phyloP scores from a whole-genome alignment of 1,284 basidiomycete species.

The Leccinum subatratum region DNA sequence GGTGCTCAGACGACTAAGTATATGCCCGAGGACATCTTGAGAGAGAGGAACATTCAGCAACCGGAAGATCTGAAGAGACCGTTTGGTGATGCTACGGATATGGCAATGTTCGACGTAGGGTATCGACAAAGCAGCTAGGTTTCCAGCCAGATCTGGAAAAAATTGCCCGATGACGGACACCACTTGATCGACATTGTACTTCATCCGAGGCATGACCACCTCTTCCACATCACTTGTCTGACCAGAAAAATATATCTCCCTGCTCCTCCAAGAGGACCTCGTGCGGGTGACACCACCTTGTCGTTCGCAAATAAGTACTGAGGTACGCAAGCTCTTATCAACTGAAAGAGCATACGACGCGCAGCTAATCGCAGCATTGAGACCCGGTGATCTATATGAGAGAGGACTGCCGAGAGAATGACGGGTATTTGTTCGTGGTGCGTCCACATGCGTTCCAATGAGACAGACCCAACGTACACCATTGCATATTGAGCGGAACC shows the following conservation, averaged over 20 bases:
- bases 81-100: slow-evolving; percentile 80
- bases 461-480: slow-evolving; percentile 79
- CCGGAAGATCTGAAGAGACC: slow-evolving; percentile 88
- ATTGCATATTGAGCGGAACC: slow-evolving; percentile 85
- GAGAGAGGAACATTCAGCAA: slow-evolving; percentile 74
- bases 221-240: slow-evolving; percentile 60
- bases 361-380: slow-evolving; percentile 68
- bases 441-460: slow-evolving; percentile 77
- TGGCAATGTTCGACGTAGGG: slow-evolving; percentile 86
- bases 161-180: slow-evolving; percentile 69
- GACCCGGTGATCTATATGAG: slow-evolving; percentile 77
- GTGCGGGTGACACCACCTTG: slow-evolving; percentile 43
- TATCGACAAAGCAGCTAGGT: slow-evolving; percentile 80
- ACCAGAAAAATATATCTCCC: slow-evolving; percentile 64
- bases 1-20: slow-evolving; percentile 81
- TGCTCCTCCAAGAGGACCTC: slow-evolving; percentile 58
- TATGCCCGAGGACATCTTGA: slow-evolving; percentile 70
- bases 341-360: slow-evolving; percentile 73
- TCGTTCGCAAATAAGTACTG: slow-evolving; percentile 66
- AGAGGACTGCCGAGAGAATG: slow-evolving; percentile 78
- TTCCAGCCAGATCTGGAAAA: slow-evolving; percentile 61
- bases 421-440: slow-evolving; percentile 65
- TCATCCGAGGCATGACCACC: slow-evolving; percentile 64
- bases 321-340: slow-evolving; percentile 73
- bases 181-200: slow-evolving; percentile 60